Percentiles rank a stretch among this genome's conserved stretches.
phyloP scores from a whole-genome alignment of 2,329 filamentous ascomycete genomes.

The Aspergillus transmontanensis region DNA sequence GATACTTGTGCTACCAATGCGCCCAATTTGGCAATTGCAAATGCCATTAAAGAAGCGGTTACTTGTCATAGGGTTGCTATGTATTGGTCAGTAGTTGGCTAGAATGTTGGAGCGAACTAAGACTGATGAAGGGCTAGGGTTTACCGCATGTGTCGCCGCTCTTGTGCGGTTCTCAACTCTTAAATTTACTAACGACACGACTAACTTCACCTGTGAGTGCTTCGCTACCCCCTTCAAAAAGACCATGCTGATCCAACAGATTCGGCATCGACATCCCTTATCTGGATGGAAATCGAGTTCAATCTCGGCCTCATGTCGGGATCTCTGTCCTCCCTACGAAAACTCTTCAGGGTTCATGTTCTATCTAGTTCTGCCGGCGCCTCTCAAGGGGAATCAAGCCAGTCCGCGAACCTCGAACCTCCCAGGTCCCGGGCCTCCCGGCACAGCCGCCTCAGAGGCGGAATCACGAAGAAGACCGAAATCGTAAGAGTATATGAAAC shows the following conservation, averaged over 20 bases:
- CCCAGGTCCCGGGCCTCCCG: neutral
- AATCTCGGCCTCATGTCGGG: slow-evolving; percentile 22
- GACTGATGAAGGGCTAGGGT: neutral
- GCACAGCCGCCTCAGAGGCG: neutral
- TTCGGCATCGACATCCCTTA: slow-evolving; percentile 17
- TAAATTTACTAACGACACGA: slow-evolving; percentile 15
- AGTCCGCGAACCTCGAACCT: neutral
- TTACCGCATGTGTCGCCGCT: slow-evolving; percentile 21
- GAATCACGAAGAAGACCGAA: slow-evolving; percentile 9
- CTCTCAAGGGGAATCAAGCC: neutral
- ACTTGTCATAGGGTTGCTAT: slow-evolving; percentile 7
- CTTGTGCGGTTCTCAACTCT: slow-evolving; percentile 23
- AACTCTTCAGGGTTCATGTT: neutral
- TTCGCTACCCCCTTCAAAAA: neutral
- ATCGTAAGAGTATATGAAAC: slow-evolving; percentile 4
- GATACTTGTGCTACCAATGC: slow-evolving; percentile 23
- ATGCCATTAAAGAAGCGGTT: slow-evolving; percentile 19
- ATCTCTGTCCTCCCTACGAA: slow-evolving; percentile 17
- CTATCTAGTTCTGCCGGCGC: neutral
- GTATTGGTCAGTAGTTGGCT: slow-evolving; percentile 5
- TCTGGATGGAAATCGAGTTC: slow-evolving; percentile 28
- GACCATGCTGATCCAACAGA: slow-evolving; percentile 9
- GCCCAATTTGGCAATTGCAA: slow-evolving; percentile 22
- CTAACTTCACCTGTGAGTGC: slow-evolving; percentile 22
- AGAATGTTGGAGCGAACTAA: neutral